Conservation (phyloP, 2,329 filamentous ascomycete genomes). For the Sporothrix curviconia region DNA sequence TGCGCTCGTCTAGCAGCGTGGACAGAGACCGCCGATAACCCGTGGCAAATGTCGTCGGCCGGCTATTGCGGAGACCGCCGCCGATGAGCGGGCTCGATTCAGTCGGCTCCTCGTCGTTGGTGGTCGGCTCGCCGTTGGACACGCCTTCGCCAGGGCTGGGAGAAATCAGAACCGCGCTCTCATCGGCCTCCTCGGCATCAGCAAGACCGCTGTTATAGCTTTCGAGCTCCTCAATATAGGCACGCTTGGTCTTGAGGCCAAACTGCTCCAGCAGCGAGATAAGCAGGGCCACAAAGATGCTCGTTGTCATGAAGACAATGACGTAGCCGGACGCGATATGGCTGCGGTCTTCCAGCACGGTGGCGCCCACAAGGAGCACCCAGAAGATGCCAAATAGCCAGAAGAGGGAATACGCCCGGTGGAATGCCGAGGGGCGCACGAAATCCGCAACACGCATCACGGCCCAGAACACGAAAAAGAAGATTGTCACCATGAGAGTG, state of each 20-base stretch:
- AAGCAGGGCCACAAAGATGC: slow-evolving; percentile 65
- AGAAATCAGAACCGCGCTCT: slow-evolving; percentile 33
- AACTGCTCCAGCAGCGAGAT: slow-evolving; percentile 78
- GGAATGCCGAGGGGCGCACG: slow-evolving; percentile 76
- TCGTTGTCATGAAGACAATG: slow-evolving; percentile 71
- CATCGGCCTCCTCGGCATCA: slow-evolving; percentile 14
- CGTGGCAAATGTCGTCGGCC: slow-evolving; percentile 47
- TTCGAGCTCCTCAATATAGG: slow-evolving; percentile 56
- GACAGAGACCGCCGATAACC: slow-evolving; percentile 47
- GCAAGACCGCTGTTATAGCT: not conserved
- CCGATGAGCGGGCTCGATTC: slow-evolving; percentile 48
- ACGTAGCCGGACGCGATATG: slow-evolving; percentile 72
- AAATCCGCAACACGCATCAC: slow-evolving; percentile 71
- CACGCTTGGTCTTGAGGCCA: slow-evolving; percentile 62
- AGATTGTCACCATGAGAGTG: slow-evolving; percentile 78
- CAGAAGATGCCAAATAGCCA: slow-evolving; percentile 80
- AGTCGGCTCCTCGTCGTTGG: slow-evolving; percentile 32
- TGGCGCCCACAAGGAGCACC: slow-evolving; percentile 62
- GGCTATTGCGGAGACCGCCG: slow-evolving; percentile 20
- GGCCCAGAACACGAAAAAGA: slow-evolving; percentile 77
- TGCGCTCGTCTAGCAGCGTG: slow-evolving; percentile 22
- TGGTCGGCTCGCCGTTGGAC: slow-evolving; percentile 18
- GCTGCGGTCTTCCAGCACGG: slow-evolving; percentile 69
- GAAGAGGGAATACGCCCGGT: slow-evolving; percentile 70
- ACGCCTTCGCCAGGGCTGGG: slow-evolving; percentile 33